Conservation (phyloP, 345 rosid species). For the Noccaea caerulescens region DNA sequence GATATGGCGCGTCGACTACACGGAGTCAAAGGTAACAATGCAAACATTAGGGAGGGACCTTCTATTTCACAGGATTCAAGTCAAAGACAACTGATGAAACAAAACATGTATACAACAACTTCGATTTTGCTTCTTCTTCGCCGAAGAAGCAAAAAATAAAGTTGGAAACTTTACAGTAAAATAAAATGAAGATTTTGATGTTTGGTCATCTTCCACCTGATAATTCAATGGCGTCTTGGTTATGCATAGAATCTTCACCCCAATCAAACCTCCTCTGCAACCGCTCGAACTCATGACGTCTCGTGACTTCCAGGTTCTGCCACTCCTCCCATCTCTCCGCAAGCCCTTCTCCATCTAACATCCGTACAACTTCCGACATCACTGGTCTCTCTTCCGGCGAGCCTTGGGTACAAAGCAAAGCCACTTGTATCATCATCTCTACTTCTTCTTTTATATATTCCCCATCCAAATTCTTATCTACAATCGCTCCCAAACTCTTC, state of each 20-base stretch:
- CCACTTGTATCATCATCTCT: conserved; percentile 91
- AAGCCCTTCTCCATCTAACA: conserved; percentile 97
- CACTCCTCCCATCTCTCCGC: conserved; percentile 99
- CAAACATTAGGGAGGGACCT: too few species aligned
- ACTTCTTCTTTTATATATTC: conserved; percentile 68
- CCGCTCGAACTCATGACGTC: conserved; percentile 83
- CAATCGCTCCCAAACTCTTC: conserved; percentile 78
- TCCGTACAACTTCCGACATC: conserved; percentile 92
- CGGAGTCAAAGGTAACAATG: too few species aligned
- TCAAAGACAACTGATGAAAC: conserved; percentile 4
- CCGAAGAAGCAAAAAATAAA: background rate
- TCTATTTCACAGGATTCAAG: conserved; percentile 9
- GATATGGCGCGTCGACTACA: too few species aligned
- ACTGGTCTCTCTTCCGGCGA: conserved; percentile 88
- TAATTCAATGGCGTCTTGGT: conserved; percentile 84
- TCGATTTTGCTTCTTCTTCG: background rate
- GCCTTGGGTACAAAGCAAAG: conserved; percentile 84
- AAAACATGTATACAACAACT: conserved; percentile 12
- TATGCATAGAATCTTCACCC: conserved; percentile 82
- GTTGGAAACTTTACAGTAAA: conserved; percentile 26
- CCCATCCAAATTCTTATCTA: conserved; percentile 68
- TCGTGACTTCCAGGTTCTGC: conserved; percentile 82
- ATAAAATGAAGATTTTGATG: conserved; percentile 6
- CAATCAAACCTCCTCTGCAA: conserved; percentile 81
- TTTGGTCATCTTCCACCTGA: conserved; percentile 79